phyloP scores from a whole-genome alignment of 1,284 basidiomycete species.

The Malassezia vespertilionis region DNA sequence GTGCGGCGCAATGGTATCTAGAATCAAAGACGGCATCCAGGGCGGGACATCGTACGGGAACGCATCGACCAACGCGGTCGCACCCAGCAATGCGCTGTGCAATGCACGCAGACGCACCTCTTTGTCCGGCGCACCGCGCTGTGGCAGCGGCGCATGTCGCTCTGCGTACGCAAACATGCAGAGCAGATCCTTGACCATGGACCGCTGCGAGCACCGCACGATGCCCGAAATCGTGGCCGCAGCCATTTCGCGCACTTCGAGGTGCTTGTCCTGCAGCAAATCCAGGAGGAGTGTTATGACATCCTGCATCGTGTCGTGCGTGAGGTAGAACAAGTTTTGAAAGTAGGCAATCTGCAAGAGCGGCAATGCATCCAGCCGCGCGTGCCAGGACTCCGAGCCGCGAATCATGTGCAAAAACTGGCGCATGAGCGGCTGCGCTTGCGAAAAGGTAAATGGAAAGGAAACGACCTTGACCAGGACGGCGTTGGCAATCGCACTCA shows the following conservation, averaged over 20 bases:
- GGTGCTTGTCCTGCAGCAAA: conserved; percentile 35
- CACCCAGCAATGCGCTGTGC: conserved; percentile 79
- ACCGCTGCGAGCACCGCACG: conserved; percentile 80
- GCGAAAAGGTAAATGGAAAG: conserved; percentile 26
- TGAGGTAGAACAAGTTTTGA: conserved; percentile 42
- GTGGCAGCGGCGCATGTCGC: conserved; percentile 51
- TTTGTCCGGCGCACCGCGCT: conserved; percentile 56
- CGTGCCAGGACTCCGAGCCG: conserved; percentile 37
- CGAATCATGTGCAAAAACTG: conserved; percentile 29
- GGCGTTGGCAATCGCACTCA: conserved; percentile 27
- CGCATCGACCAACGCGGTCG: conserved; percentile 66
- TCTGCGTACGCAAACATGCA: conserved; percentile 29
- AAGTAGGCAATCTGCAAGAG: conserved; percentile 45
- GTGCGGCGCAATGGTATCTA: conserved; percentile 57
- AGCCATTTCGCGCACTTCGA: conserved; percentile 45
- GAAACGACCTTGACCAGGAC: conserved; percentile 38
- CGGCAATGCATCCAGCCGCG: conserved; percentile 37
- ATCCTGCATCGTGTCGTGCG: conserved; percentile 16
- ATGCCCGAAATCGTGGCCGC: conserved; percentile 66
- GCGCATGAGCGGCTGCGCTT: conserved; percentile 25
- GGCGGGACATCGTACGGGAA: conserved; percentile 74
- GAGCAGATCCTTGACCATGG: conserved; percentile 66
- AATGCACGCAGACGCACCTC: conserved; percentile 63
- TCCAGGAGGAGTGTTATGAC: conserved; percentile 35
- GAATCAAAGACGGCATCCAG: conserved; percentile 69